These are phyloP conservation scores for Blastocystis sp. DNA, from an alignment of 352 stramenopile species.

Conservation along the genomic window DNA sequence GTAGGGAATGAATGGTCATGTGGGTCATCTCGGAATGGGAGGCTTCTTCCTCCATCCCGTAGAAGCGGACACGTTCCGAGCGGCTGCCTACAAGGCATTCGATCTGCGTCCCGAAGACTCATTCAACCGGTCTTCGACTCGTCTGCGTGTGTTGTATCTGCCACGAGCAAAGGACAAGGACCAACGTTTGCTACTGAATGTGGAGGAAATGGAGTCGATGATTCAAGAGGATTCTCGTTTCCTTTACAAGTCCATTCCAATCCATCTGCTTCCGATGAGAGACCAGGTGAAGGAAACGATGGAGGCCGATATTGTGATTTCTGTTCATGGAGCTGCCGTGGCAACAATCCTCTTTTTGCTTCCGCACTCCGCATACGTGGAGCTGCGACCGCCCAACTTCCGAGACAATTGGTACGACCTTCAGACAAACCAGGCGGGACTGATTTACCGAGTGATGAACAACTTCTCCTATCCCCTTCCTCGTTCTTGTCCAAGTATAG, in stretches of 20 bases:
- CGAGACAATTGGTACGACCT: conserved; percentile 53
- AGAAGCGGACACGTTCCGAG: conserved; percentile 20
- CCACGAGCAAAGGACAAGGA: neutral
- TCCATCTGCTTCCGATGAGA: conserved; percentile 24
- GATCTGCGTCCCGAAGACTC: neutral
- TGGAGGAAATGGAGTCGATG: neutral
- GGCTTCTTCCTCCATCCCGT: conserved; percentile 14
- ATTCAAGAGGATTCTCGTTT: neutral
- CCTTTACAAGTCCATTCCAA: neutral
- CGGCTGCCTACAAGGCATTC: neutral
- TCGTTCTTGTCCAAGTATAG: conserved; percentile 9
- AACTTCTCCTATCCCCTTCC: conserved; percentile 47
- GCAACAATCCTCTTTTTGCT: conserved; percentile 49
- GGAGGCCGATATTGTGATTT: conserved; percentile 36
- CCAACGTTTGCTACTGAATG: neutral
- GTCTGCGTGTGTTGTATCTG: neutral
- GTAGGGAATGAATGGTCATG: conserved; percentile 25
- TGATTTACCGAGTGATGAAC: conserved; percentile 33
- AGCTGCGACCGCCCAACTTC: conserved; percentile 53
- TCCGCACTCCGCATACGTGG: conserved; percentile 40
- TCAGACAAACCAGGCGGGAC: neutral
- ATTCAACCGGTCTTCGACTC: neutral
- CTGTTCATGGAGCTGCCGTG: conserved; percentile 45
- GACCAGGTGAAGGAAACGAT: conserved; percentile 27
- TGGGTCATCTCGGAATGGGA: neutral